A percentile compares a stretch with the other conserved stretches of the same genome.
phyloP scores from a whole-genome alignment of 306 rosid species.

The Rosa rugosa region DNA sequence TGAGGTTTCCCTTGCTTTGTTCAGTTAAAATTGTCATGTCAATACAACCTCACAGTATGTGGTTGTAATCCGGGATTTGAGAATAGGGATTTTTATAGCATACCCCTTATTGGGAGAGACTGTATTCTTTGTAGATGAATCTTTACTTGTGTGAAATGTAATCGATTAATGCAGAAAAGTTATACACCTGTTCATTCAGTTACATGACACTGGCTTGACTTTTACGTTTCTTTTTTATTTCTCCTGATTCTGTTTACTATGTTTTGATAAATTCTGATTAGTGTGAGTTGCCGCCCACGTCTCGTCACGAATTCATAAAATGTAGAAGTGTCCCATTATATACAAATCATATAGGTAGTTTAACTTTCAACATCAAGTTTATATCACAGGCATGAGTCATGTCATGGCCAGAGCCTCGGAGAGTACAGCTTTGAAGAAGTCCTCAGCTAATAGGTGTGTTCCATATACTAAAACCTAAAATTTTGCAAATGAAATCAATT shows the following conservation, averaged over 20 bases:
- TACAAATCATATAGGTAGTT: not conserved
- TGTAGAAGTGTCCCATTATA: not conserved
- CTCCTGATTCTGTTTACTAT: not conserved
- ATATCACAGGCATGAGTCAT: not conserved
- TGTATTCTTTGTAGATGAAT: constrained; percentile 44
- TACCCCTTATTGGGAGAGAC: constrained; percentile 35
- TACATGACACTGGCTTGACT: not conserved
- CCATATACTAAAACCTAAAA: not conserved
- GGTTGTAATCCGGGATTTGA: constrained; percentile 34
- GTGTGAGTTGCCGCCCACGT: not conserved
- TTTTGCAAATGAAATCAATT: not conserved
- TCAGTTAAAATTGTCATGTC: constrained; percentile 31
- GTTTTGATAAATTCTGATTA: not conserved
- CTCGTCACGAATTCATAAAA: not conserved
- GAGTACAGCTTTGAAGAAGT: not conserved
- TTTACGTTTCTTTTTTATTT: not conserved
- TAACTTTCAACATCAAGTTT: not conserved
- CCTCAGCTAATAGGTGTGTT: not conserved
- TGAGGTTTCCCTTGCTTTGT: constrained; percentile 17
- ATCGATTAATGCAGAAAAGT: constrained; percentile 22
- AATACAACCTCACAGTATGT: constrained; percentile 28
- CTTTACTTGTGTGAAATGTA: constrained; percentile 41
- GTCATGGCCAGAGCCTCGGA: not conserved
- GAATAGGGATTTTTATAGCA: constrained; percentile 28
- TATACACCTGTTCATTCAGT: not conserved